phyloP scores from a whole-genome alignment of 331 rosid genomes.

The Quercus lobata region DNA sequence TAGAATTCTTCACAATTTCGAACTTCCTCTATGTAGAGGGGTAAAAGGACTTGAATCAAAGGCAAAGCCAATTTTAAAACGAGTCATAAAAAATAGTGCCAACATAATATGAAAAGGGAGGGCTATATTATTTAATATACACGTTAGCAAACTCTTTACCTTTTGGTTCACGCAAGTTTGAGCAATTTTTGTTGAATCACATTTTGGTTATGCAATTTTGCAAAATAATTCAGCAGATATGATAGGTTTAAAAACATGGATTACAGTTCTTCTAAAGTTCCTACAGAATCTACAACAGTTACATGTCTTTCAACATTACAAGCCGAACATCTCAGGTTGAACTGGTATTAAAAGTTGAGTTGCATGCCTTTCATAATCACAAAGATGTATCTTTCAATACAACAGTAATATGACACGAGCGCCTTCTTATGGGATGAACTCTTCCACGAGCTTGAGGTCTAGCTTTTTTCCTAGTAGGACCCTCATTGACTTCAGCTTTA shows the following conservation, averaged over 20 bases:
- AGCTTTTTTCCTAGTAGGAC: conserved; percentile 34
- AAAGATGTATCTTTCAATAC: conserved; percentile 34
- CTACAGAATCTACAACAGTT: background rate
- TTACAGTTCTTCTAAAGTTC: background rate
- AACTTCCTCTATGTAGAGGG: too few relatives aligned
- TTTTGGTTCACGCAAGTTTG: too few relatives aligned
- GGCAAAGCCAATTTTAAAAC: too few relatives aligned
- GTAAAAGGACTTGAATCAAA: too few relatives aligned
- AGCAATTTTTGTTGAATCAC: too few relatives aligned
- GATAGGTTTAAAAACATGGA: background rate
- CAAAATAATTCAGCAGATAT: background rate
- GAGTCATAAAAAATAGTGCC: too few relatives aligned
- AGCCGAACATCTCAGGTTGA: background rate
- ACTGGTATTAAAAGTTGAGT: conserved; percentile 17
- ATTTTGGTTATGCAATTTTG: background rate
- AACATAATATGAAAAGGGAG: too few relatives aligned
- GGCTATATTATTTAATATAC: too few relatives aligned
- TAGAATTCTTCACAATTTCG: too few relatives aligned
- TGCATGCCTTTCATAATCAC: conserved; percentile 19
- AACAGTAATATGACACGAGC: conserved; percentile 42
- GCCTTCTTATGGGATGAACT: conserved; percentile 28
- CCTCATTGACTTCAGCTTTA: conserved; percentile 41
- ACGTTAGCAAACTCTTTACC: too few relatives aligned
- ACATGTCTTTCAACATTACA: background rate
- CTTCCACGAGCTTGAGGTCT: conserved; percentile 39